These are phyloP conservation scores for Plasmopara viticola DNA, from an alignment of 352 stramenopile species.

Conservation along the genomic window DNA sequence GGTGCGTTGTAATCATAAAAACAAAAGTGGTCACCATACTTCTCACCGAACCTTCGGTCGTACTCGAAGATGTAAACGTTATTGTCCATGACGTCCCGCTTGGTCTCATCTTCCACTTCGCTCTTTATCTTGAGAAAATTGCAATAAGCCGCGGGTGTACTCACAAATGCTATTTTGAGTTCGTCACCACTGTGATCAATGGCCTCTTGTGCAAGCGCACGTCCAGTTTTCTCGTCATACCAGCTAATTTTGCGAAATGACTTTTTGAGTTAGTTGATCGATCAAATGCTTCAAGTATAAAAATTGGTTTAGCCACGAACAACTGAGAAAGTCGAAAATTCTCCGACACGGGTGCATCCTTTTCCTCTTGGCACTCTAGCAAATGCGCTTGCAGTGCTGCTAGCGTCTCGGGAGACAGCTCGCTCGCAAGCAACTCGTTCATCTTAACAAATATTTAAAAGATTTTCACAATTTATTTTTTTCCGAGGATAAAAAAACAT, in stretches of 20 bases:
- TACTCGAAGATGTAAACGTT: slow-evolving; percentile 53
- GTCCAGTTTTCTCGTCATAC: slow-evolving; percentile 40
- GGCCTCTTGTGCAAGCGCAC: slow-evolving; percentile 34
- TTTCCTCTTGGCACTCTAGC: slow-evolving; percentile 20
- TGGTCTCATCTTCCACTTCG: slow-evolving; percentile 22
- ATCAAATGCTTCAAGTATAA: not conserved
- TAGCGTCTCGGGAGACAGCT: slow-evolving; percentile 39
- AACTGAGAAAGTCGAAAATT: slow-evolving; percentile 52
- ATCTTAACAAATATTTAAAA: too few relatives aligned
- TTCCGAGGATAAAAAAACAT: too few relatives aligned
- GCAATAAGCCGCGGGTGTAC: slow-evolving; percentile 36
- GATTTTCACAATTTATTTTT: too few relatives aligned
- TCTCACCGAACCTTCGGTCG: slow-evolving; percentile 40
- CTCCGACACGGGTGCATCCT: slow-evolving; percentile 30
- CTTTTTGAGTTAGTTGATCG: too few relatives aligned
- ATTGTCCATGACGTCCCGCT: slow-evolving; percentile 22
- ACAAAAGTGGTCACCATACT: slow-evolving; percentile 38
- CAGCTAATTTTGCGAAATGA: slow-evolving; percentile 13
- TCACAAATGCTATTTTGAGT: slow-evolving; percentile 41
- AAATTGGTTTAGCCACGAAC: slow-evolving; percentile 12
- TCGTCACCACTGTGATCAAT: slow-evolving; percentile 37
- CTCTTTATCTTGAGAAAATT: slow-evolving; percentile 32
- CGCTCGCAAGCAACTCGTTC: slow-evolving; percentile 29
- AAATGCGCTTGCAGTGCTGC: slow-evolving; percentile 42
- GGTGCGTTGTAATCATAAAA: slow-evolving; percentile 53